A percentile compares a stretch with the other conserved stretches of the same genome.
Conservation (phyloP, 495 filamentous ascomycete species). For the Halenospora varia region DNA sequence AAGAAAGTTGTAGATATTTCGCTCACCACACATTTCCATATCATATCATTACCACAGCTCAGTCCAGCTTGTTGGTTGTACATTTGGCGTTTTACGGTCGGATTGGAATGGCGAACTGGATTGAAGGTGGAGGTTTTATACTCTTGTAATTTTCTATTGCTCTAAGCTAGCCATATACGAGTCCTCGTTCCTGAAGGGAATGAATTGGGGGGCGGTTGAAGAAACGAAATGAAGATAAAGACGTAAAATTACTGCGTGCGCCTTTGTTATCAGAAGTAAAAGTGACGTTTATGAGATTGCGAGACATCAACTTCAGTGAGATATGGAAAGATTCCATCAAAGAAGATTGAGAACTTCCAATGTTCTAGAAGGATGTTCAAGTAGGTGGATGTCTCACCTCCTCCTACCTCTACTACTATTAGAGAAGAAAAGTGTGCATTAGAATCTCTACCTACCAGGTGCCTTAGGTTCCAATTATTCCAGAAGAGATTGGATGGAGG, state of each 20-base stretch:
- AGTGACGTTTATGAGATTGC: no score
- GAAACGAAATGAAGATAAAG: neutral
- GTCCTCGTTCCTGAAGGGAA: neutral
- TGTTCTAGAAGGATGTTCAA: no score
- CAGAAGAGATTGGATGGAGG: no score
- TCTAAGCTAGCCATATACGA: neutral
- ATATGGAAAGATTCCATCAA: no score
- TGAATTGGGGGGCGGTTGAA: neutral
- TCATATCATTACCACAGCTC: neutral
- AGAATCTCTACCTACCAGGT: no score
- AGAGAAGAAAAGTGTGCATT: no score
- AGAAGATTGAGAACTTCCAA: no score
- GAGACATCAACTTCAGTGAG: no score
- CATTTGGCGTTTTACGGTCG: neutral
- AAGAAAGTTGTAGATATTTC: conserved; percentile 1
- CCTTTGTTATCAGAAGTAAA: conserved; percentile 2
- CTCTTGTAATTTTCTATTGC: neutral
- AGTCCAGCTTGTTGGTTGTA: neutral
- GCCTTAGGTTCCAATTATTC: no score
- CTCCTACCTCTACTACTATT: no score
- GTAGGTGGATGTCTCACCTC: no score
- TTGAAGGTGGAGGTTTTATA: neutral
- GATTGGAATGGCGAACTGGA: neutral
- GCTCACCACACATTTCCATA: neutral
- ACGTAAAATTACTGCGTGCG: no score